These are phyloP conservation scores for Sporisorium exsertum DNA, from an alignment of 1,284 basidiomycete genomes.

Conservation along the genomic window DNA sequence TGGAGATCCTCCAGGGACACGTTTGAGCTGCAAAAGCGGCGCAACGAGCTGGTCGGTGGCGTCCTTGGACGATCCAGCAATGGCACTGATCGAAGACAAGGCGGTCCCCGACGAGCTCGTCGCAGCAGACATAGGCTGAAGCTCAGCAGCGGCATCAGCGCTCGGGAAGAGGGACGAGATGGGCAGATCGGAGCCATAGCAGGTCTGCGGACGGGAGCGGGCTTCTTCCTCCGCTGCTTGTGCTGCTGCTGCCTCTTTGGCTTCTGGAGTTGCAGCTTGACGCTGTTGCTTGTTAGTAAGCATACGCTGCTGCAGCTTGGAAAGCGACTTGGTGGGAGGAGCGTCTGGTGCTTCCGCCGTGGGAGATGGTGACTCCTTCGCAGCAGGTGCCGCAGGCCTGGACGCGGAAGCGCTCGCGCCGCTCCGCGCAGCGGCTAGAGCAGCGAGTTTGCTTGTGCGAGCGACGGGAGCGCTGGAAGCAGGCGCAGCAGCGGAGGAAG, in stretches of 20 bases:
- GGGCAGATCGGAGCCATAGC: slow-evolving; percentile 41
- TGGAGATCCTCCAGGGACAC: slow-evolving; percentile 46
- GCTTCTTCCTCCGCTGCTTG: slow-evolving; percentile 42
- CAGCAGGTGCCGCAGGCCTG: slow-evolving; percentile 12
- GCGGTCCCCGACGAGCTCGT: background rate
- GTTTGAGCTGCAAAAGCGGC: slow-evolving; percentile 16
- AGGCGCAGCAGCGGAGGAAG: slow-evolving; percentile 4
- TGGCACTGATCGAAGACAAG: slow-evolving; percentile 19
- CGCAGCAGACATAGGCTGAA: background rate
- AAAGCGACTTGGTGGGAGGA: slow-evolving; percentile 70
- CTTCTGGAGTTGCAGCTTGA: slow-evolving; percentile 32
- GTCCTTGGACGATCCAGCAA: slow-evolving; percentile 24
- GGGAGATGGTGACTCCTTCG: slow-evolving; percentile 61
- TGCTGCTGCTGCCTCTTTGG: slow-evolving; percentile 30
- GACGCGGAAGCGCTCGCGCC: slow-evolving; percentile 12
- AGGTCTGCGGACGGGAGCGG: slow-evolving; percentile 33
- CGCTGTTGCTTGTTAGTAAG: slow-evolving; percentile 50
- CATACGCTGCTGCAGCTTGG: slow-evolving; percentile 74
- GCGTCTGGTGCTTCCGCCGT: slow-evolving; percentile 71
- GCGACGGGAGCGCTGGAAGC: slow-evolving; percentile 7
- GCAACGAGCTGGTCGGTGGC: slow-evolving; percentile 27
- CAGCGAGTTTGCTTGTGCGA: slow-evolving; percentile 58
- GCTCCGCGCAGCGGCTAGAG: slow-evolving; percentile 52
- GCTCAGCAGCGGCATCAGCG: background rate
- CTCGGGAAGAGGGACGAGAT: slow-evolving; percentile 56